phyloP scores from a whole-genome alignment of 306 rosid species.

The Crotalaria pallida region DNA sequence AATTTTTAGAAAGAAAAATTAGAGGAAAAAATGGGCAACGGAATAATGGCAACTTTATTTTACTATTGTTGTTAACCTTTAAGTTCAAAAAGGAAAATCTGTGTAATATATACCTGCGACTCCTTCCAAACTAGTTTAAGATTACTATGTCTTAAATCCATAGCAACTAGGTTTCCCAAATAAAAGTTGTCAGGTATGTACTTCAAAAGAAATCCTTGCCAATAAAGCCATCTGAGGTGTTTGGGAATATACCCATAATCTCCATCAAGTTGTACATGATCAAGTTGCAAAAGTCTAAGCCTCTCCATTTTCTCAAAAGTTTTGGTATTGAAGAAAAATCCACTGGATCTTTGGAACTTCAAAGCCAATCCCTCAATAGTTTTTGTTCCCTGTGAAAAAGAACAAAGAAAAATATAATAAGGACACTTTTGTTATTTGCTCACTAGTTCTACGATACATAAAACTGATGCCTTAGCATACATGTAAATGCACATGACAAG shows the following conservation, averaged over 20 bases:
- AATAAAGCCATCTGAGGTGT: slow-evolving; percentile 30
- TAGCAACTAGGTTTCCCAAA: slow-evolving; percentile 16
- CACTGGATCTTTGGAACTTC: neutral
- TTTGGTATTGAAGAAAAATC: neutral
- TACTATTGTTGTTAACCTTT: neutral
- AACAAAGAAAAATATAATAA: neutral
- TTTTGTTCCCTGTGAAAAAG: slow-evolving; percentile 14
- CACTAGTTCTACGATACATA: too few species aligned
- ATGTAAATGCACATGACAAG: too few species aligned
- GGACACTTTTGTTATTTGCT: neutral
- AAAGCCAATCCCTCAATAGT: slow-evolving; percentile 21
- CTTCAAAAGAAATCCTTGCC: slow-evolving; percentile 26
- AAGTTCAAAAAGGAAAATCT: neutral
- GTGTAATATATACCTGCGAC: slow-evolving; percentile 18
- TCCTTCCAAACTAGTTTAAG: slow-evolving; percentile 29
- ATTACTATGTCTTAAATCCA: slow-evolving; percentile 25
- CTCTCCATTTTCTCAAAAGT: slow-evolving; percentile 34
- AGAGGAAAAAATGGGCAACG: neutral
- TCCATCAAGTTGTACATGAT: slow-evolving; percentile 11
- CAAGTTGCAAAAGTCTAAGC: slow-evolving; percentile 36
- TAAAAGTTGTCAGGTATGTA: slow-evolving; percentile 20
- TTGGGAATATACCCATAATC: slow-evolving; percentile 21
- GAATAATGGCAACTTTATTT: neutral
- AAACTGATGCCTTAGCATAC: too few species aligned
- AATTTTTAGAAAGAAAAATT: neutral